Percentiles rank a stretch among this genome's conserved stretches.
Evolutionary conservation across 768 basidiomycete genomes (phyloP).

Genomic region (Crepidotus variabilis): DNA sequence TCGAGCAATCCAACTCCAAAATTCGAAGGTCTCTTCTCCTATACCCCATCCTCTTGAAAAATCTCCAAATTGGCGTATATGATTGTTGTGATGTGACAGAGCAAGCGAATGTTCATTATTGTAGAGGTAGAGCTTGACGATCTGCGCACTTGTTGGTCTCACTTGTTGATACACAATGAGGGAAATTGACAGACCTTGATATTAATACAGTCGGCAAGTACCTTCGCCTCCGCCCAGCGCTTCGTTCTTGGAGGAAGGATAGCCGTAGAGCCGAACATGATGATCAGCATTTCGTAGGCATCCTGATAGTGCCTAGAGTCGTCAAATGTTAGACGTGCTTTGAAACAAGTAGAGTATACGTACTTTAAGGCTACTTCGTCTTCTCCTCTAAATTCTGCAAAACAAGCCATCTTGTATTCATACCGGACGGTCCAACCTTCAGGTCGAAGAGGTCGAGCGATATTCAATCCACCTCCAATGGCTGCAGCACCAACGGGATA

Average conservation of each 20-base stretch:
- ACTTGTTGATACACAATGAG: neutral
- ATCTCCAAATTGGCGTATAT: slow-evolving; percentile 82
- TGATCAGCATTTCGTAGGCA: slow-evolving; percentile 76
- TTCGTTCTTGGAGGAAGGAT: slow-evolving; percentile 91
- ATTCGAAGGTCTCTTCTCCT: slow-evolving; percentile 94
- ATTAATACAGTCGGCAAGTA: slow-evolving; percentile 89
- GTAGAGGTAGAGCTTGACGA: slow-evolving; percentile 89
- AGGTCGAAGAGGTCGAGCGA: slow-evolving; percentile 62
- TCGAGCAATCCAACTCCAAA: slow-evolving; percentile 94
- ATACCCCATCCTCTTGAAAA: slow-evolving; percentile 93
- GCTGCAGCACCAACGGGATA: slow-evolving; percentile 50
- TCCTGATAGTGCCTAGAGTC: slow-evolving; percentile 84
- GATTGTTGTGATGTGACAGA: slow-evolving; percentile 77
- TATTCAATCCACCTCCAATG: slow-evolving; percentile 30
- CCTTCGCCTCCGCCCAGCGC: slow-evolving; percentile 98
- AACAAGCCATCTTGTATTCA: slow-evolving; percentile 96
- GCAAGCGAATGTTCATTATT: slow-evolving; percentile 82
- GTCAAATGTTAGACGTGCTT: slow-evolving; percentile 5
- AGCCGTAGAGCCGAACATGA: slow-evolving; percentile 87
- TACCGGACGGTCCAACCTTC: slow-evolving; percentile 97
- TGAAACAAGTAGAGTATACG: slow-evolving; percentile 22
- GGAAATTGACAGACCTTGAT: slow-evolving; percentile 59
- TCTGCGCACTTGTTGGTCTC: slow-evolving; percentile 36
- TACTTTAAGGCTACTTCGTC: slow-evolving; percentile 91
- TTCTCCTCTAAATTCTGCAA: slow-evolving; percentile 93